Evolutionary conservation across 202 grass and related monocot species (phyloP), one percentile per base, ranked within the genome.

Genomic region (Thinopyrum obtusiflorum): DNA sequence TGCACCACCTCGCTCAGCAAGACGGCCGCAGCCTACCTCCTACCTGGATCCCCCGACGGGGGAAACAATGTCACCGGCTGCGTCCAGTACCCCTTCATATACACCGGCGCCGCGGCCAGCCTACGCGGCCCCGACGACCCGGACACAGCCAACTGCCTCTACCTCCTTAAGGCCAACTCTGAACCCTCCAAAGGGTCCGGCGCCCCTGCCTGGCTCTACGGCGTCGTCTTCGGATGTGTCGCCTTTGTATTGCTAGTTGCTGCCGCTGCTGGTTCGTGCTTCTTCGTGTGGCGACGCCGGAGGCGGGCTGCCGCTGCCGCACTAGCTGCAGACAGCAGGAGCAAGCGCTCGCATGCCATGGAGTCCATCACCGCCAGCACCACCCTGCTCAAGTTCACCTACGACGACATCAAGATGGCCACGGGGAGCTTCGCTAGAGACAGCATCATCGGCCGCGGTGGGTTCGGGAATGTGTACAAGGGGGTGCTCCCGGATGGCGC

Each of bases 281-380:
- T 88, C 69, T 65, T 89, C 2, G 1, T 82, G 35, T 47, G 64
- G 36, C 64, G 78, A 40, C 39, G 82, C 57, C 77, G 11, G 61
- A 20, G 20, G 49, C 49, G 42, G n/a, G 83, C 7, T 2, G 49
- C 73, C 0, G 88, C 68, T 0, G 37, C 76, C 11, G 64, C 76
- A 11, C 26, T 83, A 7, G 73, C 67, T 13, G 69, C n/a, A 0
- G 87, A 82, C 47, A 87, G 66, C 35, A 87, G 85, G 86, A 89
- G 86, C 68, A 92, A 72, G 73, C 86, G 87, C 46, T 93, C 93
- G 6, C 85, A 59, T 51, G 92, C 91, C 1, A 85, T 99, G 80
- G 88, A 97, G 82, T 96, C 97, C 46, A 99, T 99, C 81, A 85
- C 74, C 20, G 93, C 96, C 59, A 96, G 93, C 91, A 92, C 97